Evolutionary conservation across 768 basidiomycete genomes (phyloP).

Genomic region (Lentinula guzmanii): DNA sequence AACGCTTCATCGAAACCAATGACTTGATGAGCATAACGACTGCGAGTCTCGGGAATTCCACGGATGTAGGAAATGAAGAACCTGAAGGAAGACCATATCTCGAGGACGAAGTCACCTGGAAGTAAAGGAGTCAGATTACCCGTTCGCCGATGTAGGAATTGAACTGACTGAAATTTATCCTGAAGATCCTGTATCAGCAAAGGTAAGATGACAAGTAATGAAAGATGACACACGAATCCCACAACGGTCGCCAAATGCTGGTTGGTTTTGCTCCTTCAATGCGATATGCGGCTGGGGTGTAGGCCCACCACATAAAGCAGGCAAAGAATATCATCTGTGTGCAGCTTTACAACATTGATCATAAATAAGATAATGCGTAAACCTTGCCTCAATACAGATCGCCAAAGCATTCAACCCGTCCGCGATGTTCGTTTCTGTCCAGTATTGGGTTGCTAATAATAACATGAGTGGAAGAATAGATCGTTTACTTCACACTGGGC

Average conservation of each 20-base stretch:
- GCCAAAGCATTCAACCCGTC: slow-evolving; percentile 79
- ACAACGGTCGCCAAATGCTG: slow-evolving; percentile 62
- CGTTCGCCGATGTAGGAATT: background rate
- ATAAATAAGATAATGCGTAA: background rate
- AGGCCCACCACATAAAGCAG: slow-evolving; percentile 78
- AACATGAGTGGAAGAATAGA: background rate
- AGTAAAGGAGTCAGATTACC: background rate
- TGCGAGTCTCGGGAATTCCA: slow-evolving; percentile 10
- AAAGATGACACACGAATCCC: slow-evolving; percentile 49
- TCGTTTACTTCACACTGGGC: background rate
- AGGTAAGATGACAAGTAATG: slow-evolving; percentile 13
- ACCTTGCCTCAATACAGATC: slow-evolving; percentile 73
- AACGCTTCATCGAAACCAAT: slow-evolving; percentile 17
- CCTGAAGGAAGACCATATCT: slow-evolving; percentile 44
- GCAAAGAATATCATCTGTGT: slow-evolving; percentile 80
- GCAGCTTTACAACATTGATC: background rate
- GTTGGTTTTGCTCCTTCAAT: slow-evolving; percentile 37
- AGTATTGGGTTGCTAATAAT: slow-evolving; percentile 59
- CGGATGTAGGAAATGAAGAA: slow-evolving; percentile 41
- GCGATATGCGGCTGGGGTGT: slow-evolving; percentile 65
- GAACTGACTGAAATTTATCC: slow-evolving; percentile 27
- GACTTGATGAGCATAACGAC: background rate
- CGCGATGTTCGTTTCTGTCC: slow-evolving; percentile 81
- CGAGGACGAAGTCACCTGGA: slow-evolving; percentile 48
- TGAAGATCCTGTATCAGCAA: slow-evolving; percentile 7